Base-by-base conservation (phyloP, 2,329 filamentous ascomycete genomes). In the Colletotrichum coccodes region DNA sequence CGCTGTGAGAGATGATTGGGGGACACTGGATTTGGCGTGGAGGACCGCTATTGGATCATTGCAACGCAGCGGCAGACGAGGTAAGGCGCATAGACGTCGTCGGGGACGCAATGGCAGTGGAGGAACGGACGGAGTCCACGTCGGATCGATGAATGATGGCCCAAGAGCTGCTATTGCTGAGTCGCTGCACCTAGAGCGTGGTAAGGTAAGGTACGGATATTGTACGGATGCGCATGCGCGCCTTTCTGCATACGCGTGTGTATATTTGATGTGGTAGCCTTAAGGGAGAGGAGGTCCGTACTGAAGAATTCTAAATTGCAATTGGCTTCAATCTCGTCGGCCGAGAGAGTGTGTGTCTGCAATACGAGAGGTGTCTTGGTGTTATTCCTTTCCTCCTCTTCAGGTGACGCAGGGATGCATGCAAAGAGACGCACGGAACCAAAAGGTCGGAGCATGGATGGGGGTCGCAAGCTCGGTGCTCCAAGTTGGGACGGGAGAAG, bases 1-100 rank as follows among this genome's bases (percentile, higher is more conserved):
- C 44, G 68, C 44, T 58, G 60, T 58, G 59, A 57, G 42, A 47
- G 53, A 56, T 69, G 65, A 69, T 70, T 70, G 68, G 68, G 60
- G 68, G 60, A 30, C 30, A 71, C 66, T 64, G 68, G 65, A 65
- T 68, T 34, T 73, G 73, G 77, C 77, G 77, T 79, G 77, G 76
- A 75, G 63, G 72, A 49, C 70, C 66, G 63, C 73, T 74, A 79
- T 79, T 79, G 77, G 77, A 72, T 70, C 68, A 42, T 59, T 64
- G 47, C 60, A 32, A 70, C 57, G 50, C 40, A 21, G 36, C 32
- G 11, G 38, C 72, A 64, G 60, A 28, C 18, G 47, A 67, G 50
- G 62, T 57, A 59, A 60, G 64, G 60, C 54, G 68, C 64, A 64
- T 64, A 59, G 68, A 60, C 68, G 58, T 47, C 58, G 62, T 42